Evolutionary conservation across 495 filamentous ascomycete genomes (phyloP).

Genomic region (Parachaetomium inaequale): DNA sequence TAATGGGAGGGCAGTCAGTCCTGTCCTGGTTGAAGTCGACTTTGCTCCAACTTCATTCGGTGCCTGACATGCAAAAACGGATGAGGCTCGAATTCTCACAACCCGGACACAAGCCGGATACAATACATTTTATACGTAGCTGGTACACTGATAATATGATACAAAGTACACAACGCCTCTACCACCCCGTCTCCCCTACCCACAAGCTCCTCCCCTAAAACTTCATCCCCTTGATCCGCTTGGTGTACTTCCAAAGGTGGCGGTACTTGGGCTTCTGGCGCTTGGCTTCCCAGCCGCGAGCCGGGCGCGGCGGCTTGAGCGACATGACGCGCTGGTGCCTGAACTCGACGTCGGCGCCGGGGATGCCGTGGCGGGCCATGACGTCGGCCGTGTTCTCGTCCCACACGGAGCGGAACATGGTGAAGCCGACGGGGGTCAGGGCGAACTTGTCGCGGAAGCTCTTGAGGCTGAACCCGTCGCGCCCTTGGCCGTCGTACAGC

Average conservation of each 20-base stretch:
- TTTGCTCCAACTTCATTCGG: too few species aligned
- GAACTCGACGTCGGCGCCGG: constrained; percentile 78
- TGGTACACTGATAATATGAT: constrained; percentile 18
- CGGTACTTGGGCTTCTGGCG: constrained; percentile 53
- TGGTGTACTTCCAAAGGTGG: constrained; percentile 52
- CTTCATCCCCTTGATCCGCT: constrained; percentile 37
- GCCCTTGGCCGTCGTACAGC: constrained; percentile 36
- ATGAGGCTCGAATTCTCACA: neutral
- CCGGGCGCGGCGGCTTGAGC: constrained; percentile 50
- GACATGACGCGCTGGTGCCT: constrained; percentile 60
- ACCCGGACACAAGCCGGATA: neutral
- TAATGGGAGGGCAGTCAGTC: neutral
- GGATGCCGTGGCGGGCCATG: constrained; percentile 73
- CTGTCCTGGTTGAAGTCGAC: neutral
- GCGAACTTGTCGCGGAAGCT: constrained; percentile 64
- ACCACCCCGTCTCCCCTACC: neutral
- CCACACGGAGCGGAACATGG: constrained; percentile 84
- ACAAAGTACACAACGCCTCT: constrained; percentile 24
- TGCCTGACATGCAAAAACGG: too few species aligned
- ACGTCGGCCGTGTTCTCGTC: constrained; percentile 80
- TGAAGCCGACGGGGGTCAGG: constrained; percentile 72
- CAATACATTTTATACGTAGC: constrained; percentile 14
- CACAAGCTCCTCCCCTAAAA: constrained; percentile 8
- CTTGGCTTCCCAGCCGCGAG: constrained; percentile 56
- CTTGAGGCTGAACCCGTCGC: constrained; percentile 69